Evolutionary conservation across 768 basidiomycete species (phyloP).

Genomic region (Strobilomyces confusus): DNA sequence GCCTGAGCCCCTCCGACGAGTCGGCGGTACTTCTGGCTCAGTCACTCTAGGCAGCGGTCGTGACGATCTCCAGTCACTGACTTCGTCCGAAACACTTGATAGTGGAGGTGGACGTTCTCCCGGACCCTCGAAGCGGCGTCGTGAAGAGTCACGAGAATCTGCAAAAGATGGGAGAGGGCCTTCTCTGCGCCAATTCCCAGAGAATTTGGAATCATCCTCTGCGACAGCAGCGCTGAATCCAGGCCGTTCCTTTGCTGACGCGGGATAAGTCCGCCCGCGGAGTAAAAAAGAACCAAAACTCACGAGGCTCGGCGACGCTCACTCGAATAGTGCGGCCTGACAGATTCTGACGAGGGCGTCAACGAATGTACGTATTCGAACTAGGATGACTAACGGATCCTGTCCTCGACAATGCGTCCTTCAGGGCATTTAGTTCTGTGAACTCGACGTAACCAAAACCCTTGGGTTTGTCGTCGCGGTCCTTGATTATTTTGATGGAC

Average conservation of each 20-base stretch:
- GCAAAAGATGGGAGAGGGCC: slow-evolving; percentile 74
- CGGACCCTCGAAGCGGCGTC: slow-evolving; percentile 60
- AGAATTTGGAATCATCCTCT: slow-evolving; percentile 79
- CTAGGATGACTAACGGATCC: slow-evolving; percentile 52
- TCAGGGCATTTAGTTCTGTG: slow-evolving; percentile 77
- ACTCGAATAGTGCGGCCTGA: slow-evolving; percentile 81
- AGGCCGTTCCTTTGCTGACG: slow-evolving; percentile 69
- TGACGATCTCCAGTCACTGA: slow-evolving; percentile 69
- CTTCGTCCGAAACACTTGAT: slow-evolving; percentile 55
- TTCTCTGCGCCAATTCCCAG: slow-evolving; percentile 81
- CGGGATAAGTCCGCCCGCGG: slow-evolving; percentile 7
- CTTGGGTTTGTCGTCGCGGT: slow-evolving; percentile 91
- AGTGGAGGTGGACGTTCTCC: slow-evolving; percentile 41
- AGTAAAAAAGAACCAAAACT: slow-evolving; percentile 34
- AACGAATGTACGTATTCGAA: neutral
- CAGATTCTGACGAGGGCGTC: slow-evolving; percentile 44
- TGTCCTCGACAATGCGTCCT: slow-evolving; percentile 71
- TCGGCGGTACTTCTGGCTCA: slow-evolving; percentile 46
- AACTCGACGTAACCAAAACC: slow-evolving; percentile 99
- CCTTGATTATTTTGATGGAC: slow-evolving; percentile 89
- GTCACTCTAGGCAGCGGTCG: slow-evolving; percentile 36
- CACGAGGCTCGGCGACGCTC: slow-evolving; percentile 95
- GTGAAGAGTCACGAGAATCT: slow-evolving; percentile 59
- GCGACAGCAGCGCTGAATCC: slow-evolving; percentile 47
- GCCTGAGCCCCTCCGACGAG: slow-evolving; percentile 56